Evolutionary conservation across 2,329 filamentous ascomycete species (phyloP).

Genomic region (Rhynchosporium agropyri): DNA sequence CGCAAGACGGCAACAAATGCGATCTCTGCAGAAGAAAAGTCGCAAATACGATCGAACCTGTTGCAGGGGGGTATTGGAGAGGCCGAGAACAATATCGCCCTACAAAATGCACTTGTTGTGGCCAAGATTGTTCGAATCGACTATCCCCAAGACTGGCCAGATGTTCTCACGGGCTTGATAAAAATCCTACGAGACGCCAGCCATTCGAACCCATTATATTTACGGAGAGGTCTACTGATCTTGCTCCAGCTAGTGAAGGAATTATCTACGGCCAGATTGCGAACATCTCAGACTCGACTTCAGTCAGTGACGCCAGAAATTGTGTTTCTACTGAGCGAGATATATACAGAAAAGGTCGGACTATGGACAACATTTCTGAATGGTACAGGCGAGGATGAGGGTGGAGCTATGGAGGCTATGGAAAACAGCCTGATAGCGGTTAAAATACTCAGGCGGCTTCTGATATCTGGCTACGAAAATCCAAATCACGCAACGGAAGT

Average conservation of each 20-base stretch:
- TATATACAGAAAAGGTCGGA: constrained; percentile 75
- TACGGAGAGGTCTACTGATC: constrained; percentile 74
- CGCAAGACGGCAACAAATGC: constrained; percentile 65
- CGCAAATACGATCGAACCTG: constrained; percentile 71
- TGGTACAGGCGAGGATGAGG: constrained; percentile 59
- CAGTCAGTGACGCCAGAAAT: constrained; percentile 81
- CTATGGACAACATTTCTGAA: constrained; percentile 67
- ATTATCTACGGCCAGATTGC: constrained; percentile 76
- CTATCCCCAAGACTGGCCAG: constrained; percentile 83
- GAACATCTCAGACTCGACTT: constrained; percentile 73
- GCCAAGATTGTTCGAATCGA: constrained; percentile 90
- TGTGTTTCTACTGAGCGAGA: constrained; percentile 74
- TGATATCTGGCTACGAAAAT: constrained; percentile 80
- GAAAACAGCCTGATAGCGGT: constrained; percentile 77
- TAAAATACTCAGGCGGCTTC: constrained; percentile 76
- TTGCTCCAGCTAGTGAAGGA: constrained; percentile 90
- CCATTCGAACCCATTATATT: constrained; percentile 62
- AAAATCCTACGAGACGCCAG: constrained; percentile 62
- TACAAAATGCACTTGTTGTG: constrained; percentile 85
- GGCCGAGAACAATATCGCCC: constrained; percentile 70
- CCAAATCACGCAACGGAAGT: constrained; percentile 80
- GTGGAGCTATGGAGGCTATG: constrained; percentile 64
- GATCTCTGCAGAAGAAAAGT: constrained; percentile 74
- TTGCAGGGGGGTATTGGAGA: constrained; percentile 79
- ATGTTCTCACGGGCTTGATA: constrained; percentile 62